Base-by-base conservation (phyloP, 169 alveolate genomes). In the Plasmodium vivax region DNA sequence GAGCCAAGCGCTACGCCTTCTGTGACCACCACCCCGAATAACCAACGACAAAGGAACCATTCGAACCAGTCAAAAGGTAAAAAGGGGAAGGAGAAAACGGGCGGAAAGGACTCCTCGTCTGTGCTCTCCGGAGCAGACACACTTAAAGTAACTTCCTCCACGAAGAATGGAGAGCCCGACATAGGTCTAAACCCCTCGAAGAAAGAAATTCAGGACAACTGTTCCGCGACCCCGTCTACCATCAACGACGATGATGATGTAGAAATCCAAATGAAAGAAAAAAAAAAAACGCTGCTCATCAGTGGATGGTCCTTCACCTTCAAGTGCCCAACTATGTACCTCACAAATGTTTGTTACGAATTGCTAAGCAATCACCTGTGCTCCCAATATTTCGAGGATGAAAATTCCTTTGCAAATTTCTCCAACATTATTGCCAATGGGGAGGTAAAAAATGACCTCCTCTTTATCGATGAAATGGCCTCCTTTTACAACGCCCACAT, bases 251-350 rank as follows among this genome's bases (percentile, higher is more conserved):
- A 68, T 19, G 19, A 82, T 32, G 95, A 92, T 30, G 41, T 92
- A 38, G 95, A 82, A 72, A 82, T 92, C 34, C 95, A 92, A 82
- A 92, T 92, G 85, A 82, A 58, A 92, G 95, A 92, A 38, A 92
- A 92, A 36, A 92, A 38, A 82, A 92, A 82, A 82, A 82, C 92
- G 14, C 77, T 92, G 3, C 82, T 82, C 27, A 68, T 92, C 51
- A 81, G 85, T 82, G 85, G 95, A 10, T 92, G 95, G 95, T 92
- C 92, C 9, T 81, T 92, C 9, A 82, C 92, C n/a, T 92, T 92
- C 73, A 92, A 83, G 71, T 92, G 95, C 7, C n/a, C 36, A 34
- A 82, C 92, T n/a, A 0, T 12, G 19, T 68, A 71, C 34, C 23
- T 92, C 82, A 92, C 95, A 7, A 82, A 92, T 47, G 80, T 82